Base-by-base conservation (phyloP, 441 rosid genomes). In the Erysimum cheiri region DNA sequence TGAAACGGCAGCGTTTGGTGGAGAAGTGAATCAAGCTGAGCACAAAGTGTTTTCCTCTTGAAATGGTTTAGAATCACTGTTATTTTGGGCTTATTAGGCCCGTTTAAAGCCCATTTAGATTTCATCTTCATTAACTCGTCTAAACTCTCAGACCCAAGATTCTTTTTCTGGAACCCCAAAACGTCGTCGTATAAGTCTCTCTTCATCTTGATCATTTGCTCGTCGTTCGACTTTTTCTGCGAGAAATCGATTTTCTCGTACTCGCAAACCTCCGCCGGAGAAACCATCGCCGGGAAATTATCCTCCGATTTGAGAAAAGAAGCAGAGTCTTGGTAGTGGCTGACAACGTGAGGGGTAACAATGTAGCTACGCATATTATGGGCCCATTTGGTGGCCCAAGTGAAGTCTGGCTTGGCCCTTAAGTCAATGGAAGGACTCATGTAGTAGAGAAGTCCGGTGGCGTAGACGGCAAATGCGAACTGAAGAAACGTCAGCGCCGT, bases 1-100 rank as follows among this genome's bases (percentile, higher is more conserved):
- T 94, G 94, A 75, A 94, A 85, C 10, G 97, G 96, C 58, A 92
- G 83, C 11, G 97, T 88, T 71, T 94, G 99, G 35, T 90, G 90
- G 29, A 94, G 90, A 61, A 94, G 78, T 0, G 97, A 85, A 67
- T 92, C 99, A 2, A 94, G 82, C 70, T 94, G 99, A 3, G 99
- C 84, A 55, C 99, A 94, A 0, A 94, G 91, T 6, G 99, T 94
- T 63, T 90, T 94, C 46, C 99, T 79, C 87, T 94, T 94, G 86
- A 92, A 94, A 75, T 94, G 99, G 81, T 92, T 94, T 24, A 94
- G 73, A 39, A 94, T 85, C 4, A 94, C 98, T 0, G 98, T 90
- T 24, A 94, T 63, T 75, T 86, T 94, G 2, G 99, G 94, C 8
- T 52, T 81, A 1, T 49, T 86, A 0, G 89, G 85, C 47, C 91